Evolutionary conservation across 2,329 filamentous ascomycete species (phyloP).

Genomic region (Aureobasidium sp.): DNA sequence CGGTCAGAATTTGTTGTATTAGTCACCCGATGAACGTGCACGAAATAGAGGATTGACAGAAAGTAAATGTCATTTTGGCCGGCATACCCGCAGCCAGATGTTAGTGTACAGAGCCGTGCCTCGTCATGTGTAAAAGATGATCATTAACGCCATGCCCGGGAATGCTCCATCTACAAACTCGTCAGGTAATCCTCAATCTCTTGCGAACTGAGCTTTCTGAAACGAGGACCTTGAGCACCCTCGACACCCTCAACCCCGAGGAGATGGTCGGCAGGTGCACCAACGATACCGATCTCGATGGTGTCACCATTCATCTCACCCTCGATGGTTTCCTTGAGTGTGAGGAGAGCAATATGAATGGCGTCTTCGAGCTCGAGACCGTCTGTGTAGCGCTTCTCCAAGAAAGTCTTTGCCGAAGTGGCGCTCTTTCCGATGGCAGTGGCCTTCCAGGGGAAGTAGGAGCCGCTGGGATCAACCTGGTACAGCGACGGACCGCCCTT

Average conservation of each 20-base stretch:
- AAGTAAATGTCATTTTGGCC: slow-evolving; percentile 10
- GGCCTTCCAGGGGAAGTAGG: slow-evolving; percentile 99
- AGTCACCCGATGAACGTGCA: neutral
- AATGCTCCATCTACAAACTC: slow-evolving; percentile 61
- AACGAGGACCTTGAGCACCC: slow-evolving; percentile 74
- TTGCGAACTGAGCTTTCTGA: slow-evolving; percentile 91
- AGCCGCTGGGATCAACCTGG: slow-evolving; percentile 97
- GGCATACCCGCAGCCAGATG: neutral
- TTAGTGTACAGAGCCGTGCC: slow-evolving; percentile 14
- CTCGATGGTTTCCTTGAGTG: slow-evolving; percentile 98
- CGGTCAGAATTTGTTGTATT: neutral
- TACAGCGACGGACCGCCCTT: slow-evolving; percentile 97
- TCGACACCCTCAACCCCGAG: slow-evolving; percentile 87
- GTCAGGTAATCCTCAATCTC: slow-evolving; percentile 99
- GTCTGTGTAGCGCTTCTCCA: slow-evolving; percentile 98
- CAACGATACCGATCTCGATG: slow-evolving; percentile 96
- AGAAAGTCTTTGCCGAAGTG: slow-evolving; percentile 95
- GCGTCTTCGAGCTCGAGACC: slow-evolving; percentile 95
- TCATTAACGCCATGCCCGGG: slow-evolving; percentile 8
- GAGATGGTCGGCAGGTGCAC: slow-evolving; percentile 85
- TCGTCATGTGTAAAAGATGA: slow-evolving; percentile 4
- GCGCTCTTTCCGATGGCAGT: slow-evolving; percentile 98
- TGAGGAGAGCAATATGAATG: slow-evolving; percentile 94
- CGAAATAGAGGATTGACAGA: neutral
- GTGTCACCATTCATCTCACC: slow-evolving; percentile 99